Conservation (phyloP, 2,329 filamentous ascomycete species). For the Pestalotiopsis sp. region DNA sequence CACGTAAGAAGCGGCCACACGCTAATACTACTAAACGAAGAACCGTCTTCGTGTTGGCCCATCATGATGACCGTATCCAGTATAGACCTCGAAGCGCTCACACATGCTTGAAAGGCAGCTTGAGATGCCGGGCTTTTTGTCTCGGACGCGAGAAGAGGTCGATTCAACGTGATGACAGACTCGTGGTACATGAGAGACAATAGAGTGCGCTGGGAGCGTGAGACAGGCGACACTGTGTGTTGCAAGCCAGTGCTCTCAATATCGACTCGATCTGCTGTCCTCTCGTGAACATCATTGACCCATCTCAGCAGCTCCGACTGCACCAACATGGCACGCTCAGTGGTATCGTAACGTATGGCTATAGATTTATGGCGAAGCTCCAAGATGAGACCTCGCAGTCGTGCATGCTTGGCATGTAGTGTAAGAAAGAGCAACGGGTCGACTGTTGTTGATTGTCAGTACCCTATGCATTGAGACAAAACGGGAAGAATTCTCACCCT, state of each 20-base stretch:
- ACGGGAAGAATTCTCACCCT: background rate
- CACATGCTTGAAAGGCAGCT: conserved; percentile 22
- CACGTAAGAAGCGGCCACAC: conserved; percentile 24
- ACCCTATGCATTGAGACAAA: background rate
- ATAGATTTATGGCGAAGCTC: conserved; percentile 23
- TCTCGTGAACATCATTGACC: conserved; percentile 20
- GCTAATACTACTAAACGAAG: conserved; percentile 7
- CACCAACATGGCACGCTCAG: conserved; percentile 18
- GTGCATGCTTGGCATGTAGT: conserved; percentile 21
- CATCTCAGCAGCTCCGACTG: conserved; percentile 20
- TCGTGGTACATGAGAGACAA: conserved; percentile 20
- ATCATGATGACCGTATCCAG: conserved; percentile 16
- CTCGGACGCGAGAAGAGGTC: conserved; percentile 21
- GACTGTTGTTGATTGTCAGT: background rate
- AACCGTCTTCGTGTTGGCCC: conserved; percentile 10
- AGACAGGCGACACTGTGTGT: background rate
- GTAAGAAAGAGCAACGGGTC: conserved; percentile 17
- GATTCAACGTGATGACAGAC: conserved; percentile 21
- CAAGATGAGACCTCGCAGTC: conserved; percentile 22
- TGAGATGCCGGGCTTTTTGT: conserved; percentile 20
- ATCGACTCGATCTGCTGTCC: conserved; percentile 11
- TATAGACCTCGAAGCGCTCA: conserved; percentile 20
- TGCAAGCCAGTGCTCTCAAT: conserved; percentile 4
- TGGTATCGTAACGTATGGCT: conserved; percentile 17
- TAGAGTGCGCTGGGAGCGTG: conserved; percentile 13